Conservation (phyloP, 2,329 filamentous ascomycete species). For the Aspergillus calidoustus region DNA sequence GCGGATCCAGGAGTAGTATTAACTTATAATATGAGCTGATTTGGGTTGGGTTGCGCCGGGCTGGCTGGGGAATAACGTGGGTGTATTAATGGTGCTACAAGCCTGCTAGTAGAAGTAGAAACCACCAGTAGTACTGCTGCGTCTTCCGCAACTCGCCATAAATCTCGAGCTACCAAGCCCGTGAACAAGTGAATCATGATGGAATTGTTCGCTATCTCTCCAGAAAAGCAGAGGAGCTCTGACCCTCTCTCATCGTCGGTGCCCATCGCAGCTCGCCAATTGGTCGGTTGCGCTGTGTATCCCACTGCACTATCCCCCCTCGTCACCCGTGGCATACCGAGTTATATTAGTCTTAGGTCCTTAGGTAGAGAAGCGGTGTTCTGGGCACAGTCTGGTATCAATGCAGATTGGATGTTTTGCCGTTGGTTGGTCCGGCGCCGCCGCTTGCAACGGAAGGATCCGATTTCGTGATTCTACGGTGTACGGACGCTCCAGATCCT, state of each 20-base stretch:
- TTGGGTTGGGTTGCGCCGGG: background rate
- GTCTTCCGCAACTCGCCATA: too few relatives aligned
- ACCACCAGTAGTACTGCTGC: background rate
- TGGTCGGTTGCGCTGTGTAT: background rate
- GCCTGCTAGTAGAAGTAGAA: background rate
- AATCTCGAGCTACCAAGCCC: too few relatives aligned
- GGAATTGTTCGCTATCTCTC: too few relatives aligned
- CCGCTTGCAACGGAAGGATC: conserved; percentile 3
- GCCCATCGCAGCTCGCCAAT: background rate
- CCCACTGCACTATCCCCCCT: background rate
- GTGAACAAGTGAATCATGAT: too few relatives aligned
- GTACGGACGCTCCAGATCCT: background rate
- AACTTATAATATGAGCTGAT: background rate
- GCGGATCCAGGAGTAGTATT: background rate
- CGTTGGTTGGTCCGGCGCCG: background rate
- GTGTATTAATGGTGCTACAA: background rate
- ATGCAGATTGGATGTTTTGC: conserved; percentile 7
- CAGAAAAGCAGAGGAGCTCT: background rate
- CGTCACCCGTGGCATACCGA: background rate
- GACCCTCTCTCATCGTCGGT: background rate
- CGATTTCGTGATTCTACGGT: conserved; percentile 14
- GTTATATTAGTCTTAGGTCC: background rate
- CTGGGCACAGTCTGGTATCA: conserved; percentile 7
- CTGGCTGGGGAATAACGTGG: background rate
- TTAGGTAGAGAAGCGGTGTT: background rate